These are phyloP conservation scores for Perkinsus marinus DNA, from an alignment of 169 alveolate species.

Conservation along the genomic window DNA sequence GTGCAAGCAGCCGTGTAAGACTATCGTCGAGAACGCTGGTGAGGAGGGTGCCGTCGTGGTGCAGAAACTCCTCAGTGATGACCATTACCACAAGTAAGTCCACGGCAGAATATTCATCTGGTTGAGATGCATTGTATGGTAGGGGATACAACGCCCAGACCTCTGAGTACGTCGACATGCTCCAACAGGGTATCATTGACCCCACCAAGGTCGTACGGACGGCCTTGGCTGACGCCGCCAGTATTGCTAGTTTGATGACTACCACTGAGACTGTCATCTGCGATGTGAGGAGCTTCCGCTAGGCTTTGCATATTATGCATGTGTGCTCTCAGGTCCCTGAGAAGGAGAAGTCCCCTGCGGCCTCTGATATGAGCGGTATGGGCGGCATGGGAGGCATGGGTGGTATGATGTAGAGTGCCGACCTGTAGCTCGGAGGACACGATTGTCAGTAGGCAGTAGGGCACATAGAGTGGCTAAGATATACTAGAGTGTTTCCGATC, in stretches of 20 bases:
- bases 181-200: conserved; percentile 86
- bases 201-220: conserved; percentile 98
- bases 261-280: conserved; percentile 92
- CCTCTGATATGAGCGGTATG: not conserved
- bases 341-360: not conserved
- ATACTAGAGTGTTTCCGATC: not conserved
- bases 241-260: conserved; percentile 92
- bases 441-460: not conserved
- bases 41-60: conserved; percentile 92
- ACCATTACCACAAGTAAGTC: conserved; percentile 23
- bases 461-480: not conserved
- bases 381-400: not conserved
- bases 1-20: conserved; percentile 85
- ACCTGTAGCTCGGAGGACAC: not conserved
- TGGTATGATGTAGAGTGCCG: not conserved
- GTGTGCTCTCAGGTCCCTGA: not conserved
- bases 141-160: conserved; percentile 92
- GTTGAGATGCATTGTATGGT: not conserved
- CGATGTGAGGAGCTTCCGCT: conserved; percentile 33
- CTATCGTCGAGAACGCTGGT: conserved; percentile 96
- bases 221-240: conserved; percentile 93
- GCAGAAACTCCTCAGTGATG: conserved; percentile 72
- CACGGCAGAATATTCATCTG: not conserved
- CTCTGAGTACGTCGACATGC: conserved; percentile 82
- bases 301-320: not conserved